Percentiles rank a stretch among this genome's conserved stretches.
These are phyloP conservation scores for Carex littledalei DNA, from an alignment of 176 grass and related monocot species.

Conservation along the genomic window DNA sequence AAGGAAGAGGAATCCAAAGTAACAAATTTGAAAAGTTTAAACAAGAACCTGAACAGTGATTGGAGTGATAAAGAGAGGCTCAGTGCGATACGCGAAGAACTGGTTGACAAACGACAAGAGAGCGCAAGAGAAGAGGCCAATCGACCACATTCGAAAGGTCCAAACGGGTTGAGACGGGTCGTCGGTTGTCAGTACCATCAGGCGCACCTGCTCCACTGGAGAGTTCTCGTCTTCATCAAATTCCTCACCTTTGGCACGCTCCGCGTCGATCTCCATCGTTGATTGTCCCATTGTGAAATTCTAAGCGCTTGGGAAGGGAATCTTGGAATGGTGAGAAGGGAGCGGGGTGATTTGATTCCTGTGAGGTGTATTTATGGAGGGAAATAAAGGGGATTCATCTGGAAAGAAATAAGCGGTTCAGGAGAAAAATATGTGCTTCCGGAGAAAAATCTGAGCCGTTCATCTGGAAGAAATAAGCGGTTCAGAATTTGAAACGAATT, in stretches of 20 bases:
- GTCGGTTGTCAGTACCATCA: conserved; percentile 58
- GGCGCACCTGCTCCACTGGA: conserved; percentile 62
- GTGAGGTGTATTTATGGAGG: conserved; percentile 16
- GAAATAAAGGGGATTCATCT: neutral
- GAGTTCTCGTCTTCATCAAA: conserved; percentile 31
- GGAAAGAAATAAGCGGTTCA: too few relatives aligned
- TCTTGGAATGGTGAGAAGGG: neutral
- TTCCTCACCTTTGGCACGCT: neutral
- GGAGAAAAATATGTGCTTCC: too few relatives aligned
- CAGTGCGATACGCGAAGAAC: conserved; percentile 61
- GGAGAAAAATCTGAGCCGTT: too few relatives aligned
- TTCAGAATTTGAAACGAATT: too few relatives aligned
- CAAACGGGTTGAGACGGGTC: conserved; percentile 58
- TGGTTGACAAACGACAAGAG: conserved; percentile 73
- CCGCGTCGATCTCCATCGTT: conserved; percentile 31
- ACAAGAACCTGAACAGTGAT: conserved; percentile 53
- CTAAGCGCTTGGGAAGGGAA: neutral
- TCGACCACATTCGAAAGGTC: conserved; percentile 78
- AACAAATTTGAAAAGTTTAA: neutral
- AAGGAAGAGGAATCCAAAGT: neutral
- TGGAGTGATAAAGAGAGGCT: conserved; percentile 57
- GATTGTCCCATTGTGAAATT: neutral
- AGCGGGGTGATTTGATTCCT: neutral
- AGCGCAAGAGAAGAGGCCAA: conserved; percentile 47
- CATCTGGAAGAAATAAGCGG: too few relatives aligned